Conservation (phyloP, 805 yeast species). For the Wickerhamiella sorbophila region DNA sequence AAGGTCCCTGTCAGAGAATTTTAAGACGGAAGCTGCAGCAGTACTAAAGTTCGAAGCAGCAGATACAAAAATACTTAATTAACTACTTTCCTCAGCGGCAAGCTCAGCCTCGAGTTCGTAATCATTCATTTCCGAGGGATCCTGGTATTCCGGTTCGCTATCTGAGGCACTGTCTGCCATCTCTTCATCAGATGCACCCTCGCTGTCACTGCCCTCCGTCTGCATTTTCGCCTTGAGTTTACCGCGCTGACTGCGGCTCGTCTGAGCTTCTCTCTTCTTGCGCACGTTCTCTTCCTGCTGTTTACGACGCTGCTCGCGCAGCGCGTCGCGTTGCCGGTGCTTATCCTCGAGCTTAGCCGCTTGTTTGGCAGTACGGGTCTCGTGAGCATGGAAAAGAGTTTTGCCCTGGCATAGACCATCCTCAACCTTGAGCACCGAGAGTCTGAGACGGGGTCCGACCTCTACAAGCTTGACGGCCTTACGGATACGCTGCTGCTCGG, state of each 20-base stretch:
- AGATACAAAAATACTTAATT: too few relatives aligned
- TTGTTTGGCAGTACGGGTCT: slow-evolving; percentile 52
- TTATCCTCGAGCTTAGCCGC: slow-evolving; percentile 44
- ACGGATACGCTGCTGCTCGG: slow-evolving; percentile 30
- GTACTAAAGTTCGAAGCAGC: too few relatives aligned
- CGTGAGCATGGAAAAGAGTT: slow-evolving; percentile 64
- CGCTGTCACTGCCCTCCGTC: slow-evolving; percentile 10
- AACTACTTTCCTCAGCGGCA: slow-evolving; percentile 7
- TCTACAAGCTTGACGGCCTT: slow-evolving; percentile 87
- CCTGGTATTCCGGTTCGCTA: slow-evolving; percentile 28
- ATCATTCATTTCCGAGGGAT: slow-evolving; percentile 30
- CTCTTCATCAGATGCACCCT: slow-evolving; percentile 9
- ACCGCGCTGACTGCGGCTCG: slow-evolving; percentile 49
- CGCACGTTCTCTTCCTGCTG: slow-evolving; percentile 69
- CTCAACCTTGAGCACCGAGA: slow-evolving; percentile 71
- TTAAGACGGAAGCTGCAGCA: too few relatives aligned
- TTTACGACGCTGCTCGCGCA: slow-evolving; percentile 58
- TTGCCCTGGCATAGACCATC: slow-evolving; percentile 85
- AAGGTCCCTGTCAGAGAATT: too few relatives aligned
- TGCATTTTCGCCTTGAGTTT: slow-evolving; percentile 23
- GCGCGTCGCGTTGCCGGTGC: slow-evolving; percentile 46
- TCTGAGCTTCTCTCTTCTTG: slow-evolving; percentile 56
- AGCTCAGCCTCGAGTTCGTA: slow-evolving; percentile 23
- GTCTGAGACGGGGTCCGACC: slow-evolving; percentile 76
- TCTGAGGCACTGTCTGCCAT: slow-evolving; percentile 19